These are phyloP conservation scores for Neostapfia colusana DNA, from an alignment of 176 grass and related monocot species.

Conservation along the genomic window DNA sequence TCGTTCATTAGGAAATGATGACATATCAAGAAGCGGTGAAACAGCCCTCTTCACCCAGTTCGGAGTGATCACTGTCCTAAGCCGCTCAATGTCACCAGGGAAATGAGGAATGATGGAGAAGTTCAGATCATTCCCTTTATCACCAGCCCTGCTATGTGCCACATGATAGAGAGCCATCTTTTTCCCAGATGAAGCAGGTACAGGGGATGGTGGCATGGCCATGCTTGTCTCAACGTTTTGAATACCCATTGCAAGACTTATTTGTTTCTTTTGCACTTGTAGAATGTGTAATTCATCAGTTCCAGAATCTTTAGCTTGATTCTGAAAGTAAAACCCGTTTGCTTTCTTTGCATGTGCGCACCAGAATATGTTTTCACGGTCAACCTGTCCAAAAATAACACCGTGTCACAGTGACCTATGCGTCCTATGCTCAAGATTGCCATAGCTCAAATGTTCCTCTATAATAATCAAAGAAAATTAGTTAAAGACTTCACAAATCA, in stretches of 20 bases:
- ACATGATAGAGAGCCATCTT: slow-evolving; percentile 71
- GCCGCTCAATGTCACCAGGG: slow-evolving; percentile 48
- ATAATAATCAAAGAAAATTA: background rate
- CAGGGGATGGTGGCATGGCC: slow-evolving; percentile 4
- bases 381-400: slow-evolving; percentile 53
- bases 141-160: slow-evolving; percentile 75
- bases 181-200: slow-evolving; percentile 42
- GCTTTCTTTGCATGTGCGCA: slow-evolving; percentile 48
- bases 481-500: background rate
- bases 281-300: background rate
- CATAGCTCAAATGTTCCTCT: background rate
- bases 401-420: background rate
- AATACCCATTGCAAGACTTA: background rate
- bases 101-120: slow-evolving; percentile 87
- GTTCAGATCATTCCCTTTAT: slow-evolving; percentile 91
- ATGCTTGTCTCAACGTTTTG: slow-evolving; percentile 1
- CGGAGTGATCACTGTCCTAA: slow-evolving; percentile 61
- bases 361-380: slow-evolving; percentile 67
- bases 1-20: slow-evolving; percentile 37
- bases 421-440: background rate
- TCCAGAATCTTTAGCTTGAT: slow-evolving; percentile 8
- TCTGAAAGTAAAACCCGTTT: slow-evolving; percentile 30
- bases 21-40: slow-evolving; percentile 61
- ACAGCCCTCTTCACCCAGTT: slow-evolving; percentile 70
- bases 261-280: slow-evolving; percentile 26